Base-by-base conservation (phyloP, 495 filamentous ascomycete species). In the Penicillium psychrofluorescens region DNA sequence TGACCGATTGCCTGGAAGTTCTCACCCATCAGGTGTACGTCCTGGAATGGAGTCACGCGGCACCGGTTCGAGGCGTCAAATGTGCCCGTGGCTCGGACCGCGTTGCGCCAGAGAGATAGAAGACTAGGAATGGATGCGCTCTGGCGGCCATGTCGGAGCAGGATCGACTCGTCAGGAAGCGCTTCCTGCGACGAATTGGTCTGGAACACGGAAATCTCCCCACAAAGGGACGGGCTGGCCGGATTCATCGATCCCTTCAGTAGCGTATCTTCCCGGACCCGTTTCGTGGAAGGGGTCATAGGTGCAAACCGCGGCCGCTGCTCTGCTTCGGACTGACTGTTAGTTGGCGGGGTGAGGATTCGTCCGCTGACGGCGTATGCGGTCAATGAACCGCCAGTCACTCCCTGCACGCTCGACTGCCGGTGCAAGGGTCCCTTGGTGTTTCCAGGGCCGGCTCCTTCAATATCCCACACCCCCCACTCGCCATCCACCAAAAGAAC, bases 401-500 rank as follows among this genome's bases (percentile, higher is more conserved):
- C 75, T n/a, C 81, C 79, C 44, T 79, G 70, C 4, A 71, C 50
- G 41, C 61, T 68, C 7, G 66, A 48, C 51, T 79, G 80, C 37
- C 77, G 77, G 40, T 83, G 75, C 29, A 86, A 62, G 50, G 70
- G 58, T 56, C 64, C 73, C 36, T 74, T 68, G 7, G 60, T 67
- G 46, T 56, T 67, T 57, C 58, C 70, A 4, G 70, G 83, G 46
- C 78, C 78, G 33, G 78, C 74, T 1, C 83, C 81, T 54, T 88
- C 81, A 29, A 90, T 70, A 64, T 94, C 88, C 90, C 91, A 96
- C 27, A 97, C 79, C 4, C 88, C 90, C 90, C 90, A 97, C 67
- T 94, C 84, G 0, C 89, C 91, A 60, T 95, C 88, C 6, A 76
- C 77, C 10, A 91, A 73, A 7, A 97, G 72, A 5, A 80, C 77